Base-by-base conservation (phyloP, 192 early-diverging fungal genomes). In the Coemansia pectinata region DNA sequence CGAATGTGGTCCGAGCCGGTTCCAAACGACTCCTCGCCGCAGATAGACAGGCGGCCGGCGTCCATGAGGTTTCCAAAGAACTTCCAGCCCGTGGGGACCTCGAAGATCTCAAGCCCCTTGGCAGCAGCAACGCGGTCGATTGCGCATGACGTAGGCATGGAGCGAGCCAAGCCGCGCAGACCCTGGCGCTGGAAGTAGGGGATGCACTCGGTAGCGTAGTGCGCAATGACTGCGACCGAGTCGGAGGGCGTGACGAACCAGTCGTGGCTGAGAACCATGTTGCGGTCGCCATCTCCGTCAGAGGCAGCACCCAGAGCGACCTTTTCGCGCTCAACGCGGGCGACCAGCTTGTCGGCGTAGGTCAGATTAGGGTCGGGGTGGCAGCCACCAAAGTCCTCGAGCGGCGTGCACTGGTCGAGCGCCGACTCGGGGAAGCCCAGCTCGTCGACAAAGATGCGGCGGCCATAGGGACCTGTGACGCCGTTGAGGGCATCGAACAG, bases 51-150 rank as follows among this genome's bases (percentile, higher is more conserved):
- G 48, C 92, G 86, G 17, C 91, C 92, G 34, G 95, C 96, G 74
- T 99, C 97, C 96, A 99, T 97, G 45, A 99, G 79, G 85, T 98
- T 98, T 47, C 97, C 96, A 90, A 99, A 99, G 87, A 99, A 99
- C 85, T 96, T 93, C 91, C 91, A 92, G 41, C 90, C 93, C 6
- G 97, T 99, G 14, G 97, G 97, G 4, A 94, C 92, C 79, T 97
- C 95, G 72, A 91, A 99, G 64, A 85, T 59, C 57, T 91, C 78
- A 12, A 95, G 69, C 0, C 90, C 90, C 79, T 93, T 89, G 79
- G 92, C 91, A 52, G 87, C 81, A 0, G 95, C 96, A 7, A 99
- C 97, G 14, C 88, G 78, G 71, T 99, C 97, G 21, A 99, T 73
- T 9, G 97, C 94, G 59, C 87, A 89, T 33, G 89, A 91, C 10